Evolutionary conservation across 306 rosid species (phyloP).

Genomic region (Castanea mollissima): DNA sequence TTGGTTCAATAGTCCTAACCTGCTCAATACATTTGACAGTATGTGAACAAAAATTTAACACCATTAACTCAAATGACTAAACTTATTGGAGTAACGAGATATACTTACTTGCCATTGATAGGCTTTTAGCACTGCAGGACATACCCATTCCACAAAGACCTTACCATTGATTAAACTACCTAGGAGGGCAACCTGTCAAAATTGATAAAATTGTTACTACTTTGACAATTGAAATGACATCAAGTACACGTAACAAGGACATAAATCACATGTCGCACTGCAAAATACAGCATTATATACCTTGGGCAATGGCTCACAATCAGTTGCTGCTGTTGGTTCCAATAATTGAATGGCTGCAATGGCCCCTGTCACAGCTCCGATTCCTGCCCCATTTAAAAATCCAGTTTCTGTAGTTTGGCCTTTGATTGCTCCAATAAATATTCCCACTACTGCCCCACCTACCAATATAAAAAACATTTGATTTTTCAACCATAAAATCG

Average conservation of each 20-base stretch:
- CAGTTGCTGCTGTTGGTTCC: constrained; percentile 16
- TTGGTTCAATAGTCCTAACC: constrained; percentile 32
- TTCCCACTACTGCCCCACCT: constrained; percentile 47
- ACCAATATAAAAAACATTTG: neutral
- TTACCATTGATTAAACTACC: constrained; percentile 41
- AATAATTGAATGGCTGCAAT: constrained; percentile 39
- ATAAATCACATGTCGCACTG: neutral
- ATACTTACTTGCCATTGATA: constrained; percentile 41
- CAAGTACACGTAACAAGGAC: neutral
- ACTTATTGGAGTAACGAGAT: neutral
- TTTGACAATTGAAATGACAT: neutral
- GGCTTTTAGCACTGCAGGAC: constrained; percentile 30
- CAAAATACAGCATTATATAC: neutral
- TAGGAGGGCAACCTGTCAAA: constrained; percentile 35
- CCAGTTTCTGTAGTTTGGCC: constrained; percentile 55
- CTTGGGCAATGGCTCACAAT: constrained; percentile 31
- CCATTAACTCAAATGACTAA: neutral
- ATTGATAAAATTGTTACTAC: neutral
- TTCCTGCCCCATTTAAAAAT: constrained; percentile 26
- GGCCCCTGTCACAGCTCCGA: constrained; percentile 41
- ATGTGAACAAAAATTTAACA: neutral
- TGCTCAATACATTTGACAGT: constrained; percentile 6
- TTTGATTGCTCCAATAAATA: constrained; percentile 41
- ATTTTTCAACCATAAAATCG: neutral
- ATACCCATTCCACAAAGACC: constrained; percentile 39